phyloP scores from a whole-genome alignment of 306 rosid species.

The Quercus engelmannii region DNA sequence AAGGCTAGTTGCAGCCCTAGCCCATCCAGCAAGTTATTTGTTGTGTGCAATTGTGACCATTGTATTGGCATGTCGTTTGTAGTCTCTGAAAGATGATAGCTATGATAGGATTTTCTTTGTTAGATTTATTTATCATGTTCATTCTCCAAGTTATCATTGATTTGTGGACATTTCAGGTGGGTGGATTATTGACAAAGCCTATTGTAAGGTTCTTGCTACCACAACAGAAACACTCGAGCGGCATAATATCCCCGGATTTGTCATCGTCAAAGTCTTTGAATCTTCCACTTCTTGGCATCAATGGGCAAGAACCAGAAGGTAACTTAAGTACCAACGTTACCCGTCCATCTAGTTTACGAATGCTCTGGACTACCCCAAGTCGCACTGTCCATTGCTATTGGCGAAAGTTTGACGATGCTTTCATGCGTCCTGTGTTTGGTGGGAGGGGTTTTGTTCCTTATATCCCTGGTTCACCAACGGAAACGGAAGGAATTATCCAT shows the following conservation, averaged over 20 bases:
- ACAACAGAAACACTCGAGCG: constrained; percentile 7
- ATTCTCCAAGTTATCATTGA: not conserved
- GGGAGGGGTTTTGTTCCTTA: constrained; percentile 47
- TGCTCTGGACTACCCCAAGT: constrained; percentile 18
- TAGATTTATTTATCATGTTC: not conserved
- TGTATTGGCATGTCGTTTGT: no score
- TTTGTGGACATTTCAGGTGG: constrained; percentile 37
- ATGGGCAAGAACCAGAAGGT: constrained; percentile 22
- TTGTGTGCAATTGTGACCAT: not conserved
- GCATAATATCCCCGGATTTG: not conserved
- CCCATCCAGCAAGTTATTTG: not conserved
- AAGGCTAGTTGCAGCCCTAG: not conserved
- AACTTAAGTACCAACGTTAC: constrained; percentile 8
- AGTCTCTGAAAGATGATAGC: not conserved
- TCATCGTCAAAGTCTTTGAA: constrained; percentile 15
- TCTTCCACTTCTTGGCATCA: constrained; percentile 19
- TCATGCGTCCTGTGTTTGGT: constrained; percentile 67
- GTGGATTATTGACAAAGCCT: constrained; percentile 64
- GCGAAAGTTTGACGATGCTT: constrained; percentile 41
- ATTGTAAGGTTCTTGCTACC: constrained; percentile 43
- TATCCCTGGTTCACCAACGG: constrained; percentile 7
- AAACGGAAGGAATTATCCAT: not conserved
- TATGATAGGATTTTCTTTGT: not conserved
- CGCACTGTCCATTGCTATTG: constrained; percentile 37
- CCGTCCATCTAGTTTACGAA: constrained; percentile 16